These are phyloP conservation scores for Rhypophila decipiens DNA, from an alignment of 495 filamentous ascomycete species.

Conservation along the genomic window DNA sequence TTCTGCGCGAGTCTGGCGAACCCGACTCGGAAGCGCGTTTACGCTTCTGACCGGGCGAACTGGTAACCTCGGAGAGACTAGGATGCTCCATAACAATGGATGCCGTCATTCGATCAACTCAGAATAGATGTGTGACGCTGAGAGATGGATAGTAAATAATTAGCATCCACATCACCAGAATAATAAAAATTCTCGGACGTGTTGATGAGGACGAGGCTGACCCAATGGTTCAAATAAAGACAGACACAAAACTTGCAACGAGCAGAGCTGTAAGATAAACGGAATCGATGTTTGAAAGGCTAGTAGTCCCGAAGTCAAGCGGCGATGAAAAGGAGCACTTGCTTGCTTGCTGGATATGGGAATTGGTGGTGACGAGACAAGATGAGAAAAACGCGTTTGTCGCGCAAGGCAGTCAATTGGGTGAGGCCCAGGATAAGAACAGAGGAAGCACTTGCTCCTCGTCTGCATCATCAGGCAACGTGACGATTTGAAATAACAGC, in stretches of 20 bases:
- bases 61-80: slow-evolving; percentile 21
- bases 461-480: no score
- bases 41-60: slow-evolving; percentile 37
- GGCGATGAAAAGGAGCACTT: no score
- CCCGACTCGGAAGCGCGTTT: slow-evolving; percentile 37
- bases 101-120: slow-evolving; percentile 33
- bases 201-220: no score
- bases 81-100: slow-evolving; percentile 36
- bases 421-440: neutral
- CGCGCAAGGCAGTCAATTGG: neutral
- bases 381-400: neutral
- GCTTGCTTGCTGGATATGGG: no score
- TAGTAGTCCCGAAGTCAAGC: no score
- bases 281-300: no score
- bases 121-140: slow-evolving; percentile 13
- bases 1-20: slow-evolving; percentile 37
- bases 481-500: no score
- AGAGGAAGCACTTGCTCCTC: neutral
- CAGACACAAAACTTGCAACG: no score
- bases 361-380: neutral
- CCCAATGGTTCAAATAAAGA: no score
- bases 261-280: no score
- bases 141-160: slow-evolving; percentile 4
- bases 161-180: no score
- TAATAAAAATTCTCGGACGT: no score